Evolutionary conservation across 768 basidiomycete genomes (phyloP), one percentile per base, ranked within the genome.

Genomic region (Tricholoma bakamatsutake): DNA sequence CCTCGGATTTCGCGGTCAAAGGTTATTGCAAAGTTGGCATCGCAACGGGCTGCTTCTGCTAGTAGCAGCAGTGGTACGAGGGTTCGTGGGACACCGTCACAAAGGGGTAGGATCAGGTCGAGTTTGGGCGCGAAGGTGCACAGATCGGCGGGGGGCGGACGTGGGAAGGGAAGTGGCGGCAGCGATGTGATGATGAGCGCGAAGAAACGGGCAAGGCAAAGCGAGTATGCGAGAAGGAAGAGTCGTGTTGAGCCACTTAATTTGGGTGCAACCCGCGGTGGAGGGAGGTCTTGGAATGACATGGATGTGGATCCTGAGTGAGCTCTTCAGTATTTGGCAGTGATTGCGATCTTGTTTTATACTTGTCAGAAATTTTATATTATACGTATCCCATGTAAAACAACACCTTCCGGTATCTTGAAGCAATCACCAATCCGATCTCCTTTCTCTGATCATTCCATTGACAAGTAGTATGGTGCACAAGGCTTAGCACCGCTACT

Each of bases 1-100:
- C 90, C 90, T 4, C 81, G 88, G 7, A 88, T 92, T 59, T 92
- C 90, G 42, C 81, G 90, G 37, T 88, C 88, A 27, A 86, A 84
- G 58, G 87, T 92, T 39, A 89, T 91, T 45, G 87, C 89, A 0
- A 81, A 78, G 61, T 72, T 91, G 34, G 87, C 85, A 1, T 86
- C 86, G 12, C 86, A 91, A 67, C 82, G 90, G 5, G 81, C 79
- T 12, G 79, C 80, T 2, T 60, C 57, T 28, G 50, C 60, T 35
- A 54, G 61, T 30, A 43, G 46, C 30, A 50, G 52, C 17, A 42
- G 37, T 37, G 48, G 48, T 40, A 31, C 33, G 28, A 57, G 43
- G 17, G 55, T 57, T 18, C 52, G 56, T 15, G 57, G 53, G 21
- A 61, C 61, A 17, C 60, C 61, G 53, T 45, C 69, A 64, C 57